Evolutionary conservation across 2,329 filamentous ascomycete species (phyloP).

Genomic region (Thermomyces lanuginosus): DNA sequence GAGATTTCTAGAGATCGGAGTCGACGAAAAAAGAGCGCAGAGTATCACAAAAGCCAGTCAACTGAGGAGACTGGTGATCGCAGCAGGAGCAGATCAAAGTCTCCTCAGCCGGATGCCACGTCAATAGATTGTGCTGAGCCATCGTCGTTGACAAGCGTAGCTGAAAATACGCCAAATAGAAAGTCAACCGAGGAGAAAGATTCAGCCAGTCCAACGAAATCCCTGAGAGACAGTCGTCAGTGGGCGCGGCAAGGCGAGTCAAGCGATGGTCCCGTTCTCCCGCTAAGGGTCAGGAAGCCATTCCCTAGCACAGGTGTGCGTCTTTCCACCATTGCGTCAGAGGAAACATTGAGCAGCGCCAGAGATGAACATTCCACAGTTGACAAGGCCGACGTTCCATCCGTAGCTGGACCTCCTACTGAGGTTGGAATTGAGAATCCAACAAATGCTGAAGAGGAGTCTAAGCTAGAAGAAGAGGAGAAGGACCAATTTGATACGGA

Average conservation of each 20-base stretch:
- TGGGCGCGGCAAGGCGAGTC: no score
- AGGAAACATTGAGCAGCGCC: constrained; percentile 34
- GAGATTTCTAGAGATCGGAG: constrained; percentile 1
- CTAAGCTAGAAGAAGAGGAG: constrained; percentile 16
- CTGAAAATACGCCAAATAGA: constrained; percentile 1
- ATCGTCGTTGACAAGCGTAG: no score
- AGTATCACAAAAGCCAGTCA: no score
- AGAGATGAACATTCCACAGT: constrained; percentile 9
- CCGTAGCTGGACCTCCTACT: constrained; percentile 10
- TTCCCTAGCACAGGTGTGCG: constrained; percentile 38
- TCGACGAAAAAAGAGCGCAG: constrained; percentile 3
- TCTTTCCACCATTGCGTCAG: constrained; percentile 43
- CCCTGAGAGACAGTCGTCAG: no score
- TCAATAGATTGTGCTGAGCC: neutral
- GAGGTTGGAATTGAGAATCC: no score
- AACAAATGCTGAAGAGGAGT: neutral
- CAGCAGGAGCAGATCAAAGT: constrained; percentile 2
- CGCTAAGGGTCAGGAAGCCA: constrained; percentile 26
- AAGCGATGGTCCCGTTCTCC: constrained; percentile 24
- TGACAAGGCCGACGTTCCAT: constrained; percentile 11
- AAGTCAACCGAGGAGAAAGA: constrained; percentile 9
- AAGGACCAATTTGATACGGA: constrained; percentile 30
- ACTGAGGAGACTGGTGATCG: no score
- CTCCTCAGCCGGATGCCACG: neutral
- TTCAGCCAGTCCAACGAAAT: no score